Base-by-base conservation (phyloP, 2,329 filamentous ascomycete genomes). In the Paracoccidioides brasiliensis region DNA sequence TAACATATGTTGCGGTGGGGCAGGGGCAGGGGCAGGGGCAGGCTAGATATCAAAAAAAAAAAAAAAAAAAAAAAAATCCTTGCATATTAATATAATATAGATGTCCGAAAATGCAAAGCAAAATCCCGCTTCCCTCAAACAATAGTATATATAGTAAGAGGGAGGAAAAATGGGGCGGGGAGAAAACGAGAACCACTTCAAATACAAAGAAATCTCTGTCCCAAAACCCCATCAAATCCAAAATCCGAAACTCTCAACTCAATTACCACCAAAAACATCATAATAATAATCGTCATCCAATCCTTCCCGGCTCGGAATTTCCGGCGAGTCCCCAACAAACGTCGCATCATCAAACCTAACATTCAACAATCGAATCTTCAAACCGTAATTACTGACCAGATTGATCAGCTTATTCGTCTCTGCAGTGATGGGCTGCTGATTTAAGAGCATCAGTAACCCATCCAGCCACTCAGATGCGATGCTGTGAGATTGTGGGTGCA, bases 401-500 rank as follows among this genome's bases (percentile, higher is more conserved):
- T 84, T 83, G 54, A 96, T 85, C 59, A 97, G 75, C 70, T 93
- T 94, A 67, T 86, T 91, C 40, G 93, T 97, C 72, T 97, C 91
- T 2, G 90, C 82, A n/a, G 93, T 98, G 67, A 98, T 96, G 22
- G 93, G 93, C 57, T 90, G 83, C 71, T 98, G 93, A 66, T 94
- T 90, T 30, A 98, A 78, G 55, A 98, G 77, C 90, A 98, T 95
- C 56, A 97, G 78, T 60, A 98, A 74, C 0, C 93, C 93, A 68
- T 98, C 93, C 4, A 98, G 78, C 93, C 93, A 98, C 72, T 98
- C 93, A 0, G 90, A 94, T 8, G 93, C 93, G 50, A 93, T 75
- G 60, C 83, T 88, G 67, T 93, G 86, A 57, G 83, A 87, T 57
- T 83, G 76, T 5, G 91, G 90, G 69, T 89, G 84, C 53, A 98